Conservation (phyloP, 148 eudicot genomes). For the Silene uniflora region DNA sequence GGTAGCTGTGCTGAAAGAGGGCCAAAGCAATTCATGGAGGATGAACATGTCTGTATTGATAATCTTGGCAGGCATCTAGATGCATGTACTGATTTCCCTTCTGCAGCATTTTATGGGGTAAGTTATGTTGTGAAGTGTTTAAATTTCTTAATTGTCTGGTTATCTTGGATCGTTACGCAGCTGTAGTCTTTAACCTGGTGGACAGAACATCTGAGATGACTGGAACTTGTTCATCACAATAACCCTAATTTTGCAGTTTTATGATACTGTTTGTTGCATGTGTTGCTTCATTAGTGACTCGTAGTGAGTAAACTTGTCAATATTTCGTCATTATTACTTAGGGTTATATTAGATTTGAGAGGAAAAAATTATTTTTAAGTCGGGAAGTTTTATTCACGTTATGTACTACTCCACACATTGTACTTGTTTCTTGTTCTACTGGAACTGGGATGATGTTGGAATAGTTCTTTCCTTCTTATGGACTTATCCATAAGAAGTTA, state of each 20-base stretch:
- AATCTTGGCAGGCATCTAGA: slow-evolving; percentile 50
- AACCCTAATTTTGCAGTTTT: background rate
- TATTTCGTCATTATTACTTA: background rate
- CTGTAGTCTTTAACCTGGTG: background rate
- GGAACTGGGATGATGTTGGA: background rate
- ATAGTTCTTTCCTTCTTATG: background rate
- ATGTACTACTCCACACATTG: background rate
- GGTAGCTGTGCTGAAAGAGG: slow-evolving; percentile 95
- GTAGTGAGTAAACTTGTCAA: background rate
- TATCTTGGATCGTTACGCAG: background rate
- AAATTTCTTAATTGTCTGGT: background rate
- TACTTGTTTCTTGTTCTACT: background rate
- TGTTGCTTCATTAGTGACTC: background rate
- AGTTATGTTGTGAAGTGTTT: slow-evolving; percentile 4
- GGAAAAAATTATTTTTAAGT: background rate
- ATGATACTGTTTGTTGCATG: background rate
- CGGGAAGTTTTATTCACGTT: background rate
- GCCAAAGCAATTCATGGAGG: slow-evolving; percentile 84
- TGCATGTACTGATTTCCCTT: slow-evolving; percentile 45
- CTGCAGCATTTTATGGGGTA: slow-evolving; percentile 90
- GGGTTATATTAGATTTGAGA: background rate
- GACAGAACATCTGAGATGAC: too few relatives aligned
- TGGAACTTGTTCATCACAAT: background rate
- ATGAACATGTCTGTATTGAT: slow-evolving; percentile 78
- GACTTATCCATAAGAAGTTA: background rate